Evolutionary conservation across 495 filamentous ascomycete genomes (phyloP).

Genomic region (Jackrogersella multiformis): DNA sequence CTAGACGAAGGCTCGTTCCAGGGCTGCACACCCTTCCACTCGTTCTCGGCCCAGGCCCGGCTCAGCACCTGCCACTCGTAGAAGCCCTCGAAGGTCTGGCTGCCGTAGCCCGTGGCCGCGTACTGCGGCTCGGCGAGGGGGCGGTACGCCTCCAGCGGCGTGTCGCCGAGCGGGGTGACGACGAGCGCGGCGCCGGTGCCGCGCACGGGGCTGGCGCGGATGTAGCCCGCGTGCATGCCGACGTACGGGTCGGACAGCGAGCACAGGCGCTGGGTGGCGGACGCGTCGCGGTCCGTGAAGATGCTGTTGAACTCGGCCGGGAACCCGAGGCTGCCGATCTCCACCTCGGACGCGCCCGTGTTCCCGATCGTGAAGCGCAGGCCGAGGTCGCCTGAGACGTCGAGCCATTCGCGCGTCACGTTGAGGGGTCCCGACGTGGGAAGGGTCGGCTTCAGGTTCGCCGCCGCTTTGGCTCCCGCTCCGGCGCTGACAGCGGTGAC

Average conservation of each 20-base stretch:
- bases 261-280: constrained; percentile 53
- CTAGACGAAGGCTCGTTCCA: constrained; percentile 60
- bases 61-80: constrained; percentile 63
- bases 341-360: constrained; percentile 45
- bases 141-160: constrained; percentile 60
- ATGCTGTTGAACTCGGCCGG: constrained; percentile 66
- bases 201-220: constrained; percentile 54
- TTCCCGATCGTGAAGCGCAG: constrained; percentile 61
- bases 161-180: constrained; percentile 58
- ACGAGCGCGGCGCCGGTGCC: constrained; percentile 59
- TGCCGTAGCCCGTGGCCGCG: constrained; percentile 51
- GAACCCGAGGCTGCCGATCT: constrained; percentile 62
- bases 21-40: constrained; percentile 55
- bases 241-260: constrained; percentile 61
- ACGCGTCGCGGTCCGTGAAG: constrained; percentile 58
- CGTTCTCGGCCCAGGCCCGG: constrained; percentile 58
- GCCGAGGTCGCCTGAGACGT: constrained; percentile 54
- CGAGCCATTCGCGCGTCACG: constrained; percentile 56
- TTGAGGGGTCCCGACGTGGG: constrained; percentile 44
- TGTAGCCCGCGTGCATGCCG: constrained; percentile 61
- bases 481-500: constrained; percentile 38
- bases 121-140: constrained; percentile 52
- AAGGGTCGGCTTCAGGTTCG: constrained; percentile 50
- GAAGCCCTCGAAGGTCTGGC: constrained; percentile 62
- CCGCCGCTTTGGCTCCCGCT: constrained; percentile 41